A percentile compares a stretch with the other conserved stretches of the same genome.
Evolutionary conservation across 768 basidiomycete genomes (phyloP).

Genomic region (Termitomyces sp.): DNA sequence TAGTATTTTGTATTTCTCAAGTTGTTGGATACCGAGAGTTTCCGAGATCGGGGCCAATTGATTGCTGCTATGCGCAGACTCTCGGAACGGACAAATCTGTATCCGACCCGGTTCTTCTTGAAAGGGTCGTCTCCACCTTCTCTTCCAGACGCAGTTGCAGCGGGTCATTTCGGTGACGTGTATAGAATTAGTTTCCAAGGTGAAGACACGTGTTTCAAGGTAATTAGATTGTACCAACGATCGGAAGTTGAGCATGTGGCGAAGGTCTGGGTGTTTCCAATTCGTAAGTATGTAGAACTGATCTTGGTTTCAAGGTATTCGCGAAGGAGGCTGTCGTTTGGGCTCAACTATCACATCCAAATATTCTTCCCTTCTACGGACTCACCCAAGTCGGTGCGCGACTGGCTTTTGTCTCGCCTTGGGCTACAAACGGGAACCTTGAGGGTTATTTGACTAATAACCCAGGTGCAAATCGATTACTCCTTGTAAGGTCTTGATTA

Average conservation of each 20-base stretch:
- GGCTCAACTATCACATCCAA: conserved; percentile 1
- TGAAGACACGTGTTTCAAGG: background rate
- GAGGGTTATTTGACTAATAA: background rate
- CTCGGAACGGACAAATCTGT: background rate
- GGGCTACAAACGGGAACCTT: background rate
- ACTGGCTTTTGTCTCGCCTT: background rate
- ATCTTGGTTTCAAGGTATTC: background rate
- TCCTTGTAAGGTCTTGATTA: background rate
- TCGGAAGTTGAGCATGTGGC: background rate
- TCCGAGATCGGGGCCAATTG: background rate
- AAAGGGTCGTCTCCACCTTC: background rate
- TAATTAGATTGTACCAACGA: background rate
- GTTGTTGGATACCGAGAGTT: conserved; percentile 1
- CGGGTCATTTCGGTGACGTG: background rate
- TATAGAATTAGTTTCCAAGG: background rate
- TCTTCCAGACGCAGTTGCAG: background rate
- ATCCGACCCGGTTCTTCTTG: background rate
- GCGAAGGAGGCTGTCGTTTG: background rate
- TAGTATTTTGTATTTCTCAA: background rate
- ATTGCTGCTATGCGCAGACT: conserved; percentile 9
- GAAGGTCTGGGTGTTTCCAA: background rate
- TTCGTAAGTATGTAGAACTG: background rate
- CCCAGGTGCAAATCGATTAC: background rate
- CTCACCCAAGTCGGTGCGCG: background rate
- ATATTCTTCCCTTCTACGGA: background rate